Evolutionary conservation across 2,329 filamentous ascomycete genomes (phyloP).

Genomic region (Arthroderma uncinatum): DNA sequence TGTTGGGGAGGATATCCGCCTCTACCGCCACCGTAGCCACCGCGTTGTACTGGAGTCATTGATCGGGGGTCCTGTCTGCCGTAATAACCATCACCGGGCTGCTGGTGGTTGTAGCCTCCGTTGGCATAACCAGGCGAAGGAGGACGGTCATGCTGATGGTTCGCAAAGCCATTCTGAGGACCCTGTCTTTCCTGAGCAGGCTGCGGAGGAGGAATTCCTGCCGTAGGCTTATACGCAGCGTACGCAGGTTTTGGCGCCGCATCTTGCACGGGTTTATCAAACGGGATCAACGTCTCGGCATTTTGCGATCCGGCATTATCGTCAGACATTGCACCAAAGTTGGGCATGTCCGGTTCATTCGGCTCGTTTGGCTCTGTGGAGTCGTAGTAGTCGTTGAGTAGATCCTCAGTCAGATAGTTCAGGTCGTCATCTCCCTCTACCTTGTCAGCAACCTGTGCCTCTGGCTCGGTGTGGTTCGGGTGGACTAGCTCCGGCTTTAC

Average conservation of each 20-base stretch:
- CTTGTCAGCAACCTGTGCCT: constrained; percentile 1
- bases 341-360: constrained; percentile 49
- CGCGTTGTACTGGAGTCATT: constrained; percentile 10
- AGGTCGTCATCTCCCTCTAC: constrained; percentile 21
- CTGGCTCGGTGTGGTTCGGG: constrained; percentile 6
- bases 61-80: constrained; percentile 1
- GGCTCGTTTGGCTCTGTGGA: constrained; percentile 7
- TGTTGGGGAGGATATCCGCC: constrained; percentile 5
- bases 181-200: constrained; percentile 17
- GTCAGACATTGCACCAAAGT: constrained; percentile 48
- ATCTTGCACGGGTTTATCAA: constrained; percentile 22
- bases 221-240: constrained; percentile 28
- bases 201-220: constrained; percentile 20
- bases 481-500: constrained; percentile 14
- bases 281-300: constrained; percentile 24
- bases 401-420: constrained; percentile 36
- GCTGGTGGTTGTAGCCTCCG: constrained; percentile 9
- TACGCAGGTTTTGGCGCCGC: constrained; percentile 21
- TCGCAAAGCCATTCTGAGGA: constrained; percentile 35
- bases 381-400: constrained; percentile 40
- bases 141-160: constrained; percentile 29
- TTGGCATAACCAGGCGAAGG: constrained; percentile 5
- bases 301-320: constrained; percentile 21
- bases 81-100: constrained; percentile 16
- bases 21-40: background rate